Evolutionary conservation across 176 grass and related monocot species (phyloP), one percentile per base, ranked within the genome.

Genomic region (Calamus simplicifolius): DNA sequence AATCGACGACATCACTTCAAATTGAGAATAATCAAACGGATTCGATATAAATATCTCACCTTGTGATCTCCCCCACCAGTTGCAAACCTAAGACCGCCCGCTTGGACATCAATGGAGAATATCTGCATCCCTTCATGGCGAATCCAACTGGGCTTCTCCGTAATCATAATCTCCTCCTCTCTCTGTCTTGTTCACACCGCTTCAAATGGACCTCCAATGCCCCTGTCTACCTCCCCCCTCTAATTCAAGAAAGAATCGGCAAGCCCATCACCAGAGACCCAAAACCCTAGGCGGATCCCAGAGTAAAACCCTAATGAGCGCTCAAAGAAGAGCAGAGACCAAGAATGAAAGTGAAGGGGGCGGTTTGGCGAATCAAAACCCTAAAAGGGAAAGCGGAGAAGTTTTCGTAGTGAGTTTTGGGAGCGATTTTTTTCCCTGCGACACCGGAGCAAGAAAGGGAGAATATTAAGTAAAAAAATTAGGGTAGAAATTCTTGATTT

Each of bases 41-140:
- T 38, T 38, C 35, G 6, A 6, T 2, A 49, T 30, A 61, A 54
- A 66, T 31, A 29, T 29, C n/a, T 75, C 4, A 76, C 91, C 86
- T 96, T 96, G 64, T 98, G 93, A 79, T 98, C 93, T 52, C 93
- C 87, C 29, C 93, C 93, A 38, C 93, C 93, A 61, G 93, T 98
- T 43, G 87, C 87, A 49, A 92, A 98, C 63, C 87, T 73, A 50
- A 81, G 66, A 51, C 81, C 87, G 12, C 81, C 81, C 12, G 84
- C 84, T 69, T 98, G 93, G 76, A 98, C 83, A 48, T 98, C 93
- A 81, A 98, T 88, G 56, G 87, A 98, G 93, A 98, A 98, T 76
- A 98, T 98, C 79, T 98, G 93, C 58, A 98, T 75, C 10, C 87
- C 84, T 23, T 98, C 93, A 54, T 98, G 93, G 27, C 81, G 78